Base-by-base conservation (phyloP, 2,329 filamentous ascomycete genomes). In the Colletotrichum caudatum region DNA sequence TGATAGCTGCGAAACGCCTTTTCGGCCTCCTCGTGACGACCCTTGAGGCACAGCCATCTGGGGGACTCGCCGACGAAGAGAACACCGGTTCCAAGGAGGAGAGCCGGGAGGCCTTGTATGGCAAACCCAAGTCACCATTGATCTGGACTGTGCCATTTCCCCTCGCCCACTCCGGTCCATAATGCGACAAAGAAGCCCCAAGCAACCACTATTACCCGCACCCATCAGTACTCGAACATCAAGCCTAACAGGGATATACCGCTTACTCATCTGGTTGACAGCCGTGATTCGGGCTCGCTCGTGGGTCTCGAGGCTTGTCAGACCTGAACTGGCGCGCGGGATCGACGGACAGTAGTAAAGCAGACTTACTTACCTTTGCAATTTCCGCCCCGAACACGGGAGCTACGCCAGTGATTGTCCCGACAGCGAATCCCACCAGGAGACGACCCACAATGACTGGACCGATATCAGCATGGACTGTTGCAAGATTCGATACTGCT, bases 171-270 rank as follows among this genome's bases (percentile, higher is more conserved):
- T 2, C 81, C 81, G 0, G 80, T 81, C 81, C 81, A 82, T 0
- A 82, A 75, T 1, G 81, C 81, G 2, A 82, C 76, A 41, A 82
- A 82, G 74, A 82, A 82, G 0, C 81, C 81, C 81, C 81, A 83
- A 0, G 81, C 80, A 9, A 81, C 81, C 81, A 83, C 81, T 82
- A 23, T 64, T 2, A n/a, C n/a, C n/a, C 63, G 18, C 14, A 37
- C 8, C 0, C n/a, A 16, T 37, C 2, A 33, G 20, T 14, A 26
- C 14, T 39, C 7, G 5, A 5, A 1, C 0, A 29, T 29, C 5
- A 7, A 1, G 48, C n/a, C 7, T 7, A 1, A 2, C 2, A 16
- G 8, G 16, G 23, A 26, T 3, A 26, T 3, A 2, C 7, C 1
- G 72, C 79, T 69, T 71, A 82, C 81, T 83, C 81, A 83, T 82